phyloP scores from a whole-genome alignment of 345 rosid genomes.

The Sonneratia alba region DNA sequence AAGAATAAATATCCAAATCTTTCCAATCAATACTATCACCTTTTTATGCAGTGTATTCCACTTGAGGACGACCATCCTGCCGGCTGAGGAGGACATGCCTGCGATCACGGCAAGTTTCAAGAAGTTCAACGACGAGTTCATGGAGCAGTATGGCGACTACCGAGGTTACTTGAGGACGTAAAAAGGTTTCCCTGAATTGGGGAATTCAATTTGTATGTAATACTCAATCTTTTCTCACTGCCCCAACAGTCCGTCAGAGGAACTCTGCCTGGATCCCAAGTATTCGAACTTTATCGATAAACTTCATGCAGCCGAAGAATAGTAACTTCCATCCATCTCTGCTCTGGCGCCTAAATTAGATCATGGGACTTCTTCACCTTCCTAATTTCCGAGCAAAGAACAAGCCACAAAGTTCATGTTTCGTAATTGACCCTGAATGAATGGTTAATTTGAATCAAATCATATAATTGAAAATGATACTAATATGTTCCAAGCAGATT shows the following conservation, averaged over 20 bases:
- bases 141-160: constrained; percentile 68
- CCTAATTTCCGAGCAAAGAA: no score
- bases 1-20: not conserved
- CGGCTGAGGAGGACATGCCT: constrained; percentile 93
- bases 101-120: constrained; percentile 87
- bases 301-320: no score
- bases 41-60: constrained; percentile 63
- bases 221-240: not conserved
- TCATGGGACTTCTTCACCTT: no score
- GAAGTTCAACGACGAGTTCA: constrained; percentile 94
- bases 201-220: not conserved
- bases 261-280: not conserved
- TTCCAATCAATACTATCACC: not conserved
- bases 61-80: constrained; percentile 89
- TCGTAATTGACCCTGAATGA: no score
- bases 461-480: no score
- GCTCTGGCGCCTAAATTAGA: no score
- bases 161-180: constrained; percentile 78
- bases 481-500: no score
- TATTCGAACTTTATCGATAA: no score
- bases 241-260: not conserved
- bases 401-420: no score
- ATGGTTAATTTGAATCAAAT: no score
- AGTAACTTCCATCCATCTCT: no score
- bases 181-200: constrained; percentile 4